A percentile compares a stretch with the other conserved stretches of the same genome.
phyloP scores from a whole-genome alignment of 306 rosid species.

The Arachis stenosperma region DNA sequence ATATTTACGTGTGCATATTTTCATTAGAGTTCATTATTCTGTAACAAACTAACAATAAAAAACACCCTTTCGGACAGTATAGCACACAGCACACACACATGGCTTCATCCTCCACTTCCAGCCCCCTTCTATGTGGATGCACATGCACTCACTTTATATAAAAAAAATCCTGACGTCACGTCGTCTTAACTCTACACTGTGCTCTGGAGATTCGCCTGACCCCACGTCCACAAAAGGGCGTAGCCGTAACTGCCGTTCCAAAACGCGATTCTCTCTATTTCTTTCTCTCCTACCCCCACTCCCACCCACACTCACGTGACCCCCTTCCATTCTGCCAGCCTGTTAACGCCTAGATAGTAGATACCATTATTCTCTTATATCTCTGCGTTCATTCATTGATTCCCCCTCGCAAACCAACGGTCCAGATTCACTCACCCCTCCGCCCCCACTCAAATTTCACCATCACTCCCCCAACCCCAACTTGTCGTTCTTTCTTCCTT shows the following conservation, averaged over 20 bases:
- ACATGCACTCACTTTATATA: no score
- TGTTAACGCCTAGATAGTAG: slow-evolving; percentile 34
- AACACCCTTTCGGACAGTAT: no score
- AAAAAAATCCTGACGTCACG: no score
- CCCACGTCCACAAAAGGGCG: background rate
- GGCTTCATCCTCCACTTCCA: no score
- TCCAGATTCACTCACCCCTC: slow-evolving; percentile 24
- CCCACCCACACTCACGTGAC: background rate
- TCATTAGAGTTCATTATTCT: no score
- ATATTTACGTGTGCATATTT: no score
- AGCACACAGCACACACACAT: no score
- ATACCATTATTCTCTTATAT: no score
- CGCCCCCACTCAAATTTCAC: background rate
- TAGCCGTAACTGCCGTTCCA: background rate
- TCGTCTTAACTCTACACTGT: no score
- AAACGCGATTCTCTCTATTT: background rate
- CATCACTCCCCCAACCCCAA: background rate
- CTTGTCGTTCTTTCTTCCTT: background rate
- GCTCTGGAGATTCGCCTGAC: no score
- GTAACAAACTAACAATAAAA: no score
- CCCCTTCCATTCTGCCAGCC: slow-evolving; percentile 36
- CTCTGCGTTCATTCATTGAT: slow-evolving; percentile 9
- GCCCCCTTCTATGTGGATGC: no score
- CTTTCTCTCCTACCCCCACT: background rate
- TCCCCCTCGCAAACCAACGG: slow-evolving; percentile 21